Conservation (phyloP, 2,329 filamentous ascomycete species). For the Ascochyta lentis region DNA sequence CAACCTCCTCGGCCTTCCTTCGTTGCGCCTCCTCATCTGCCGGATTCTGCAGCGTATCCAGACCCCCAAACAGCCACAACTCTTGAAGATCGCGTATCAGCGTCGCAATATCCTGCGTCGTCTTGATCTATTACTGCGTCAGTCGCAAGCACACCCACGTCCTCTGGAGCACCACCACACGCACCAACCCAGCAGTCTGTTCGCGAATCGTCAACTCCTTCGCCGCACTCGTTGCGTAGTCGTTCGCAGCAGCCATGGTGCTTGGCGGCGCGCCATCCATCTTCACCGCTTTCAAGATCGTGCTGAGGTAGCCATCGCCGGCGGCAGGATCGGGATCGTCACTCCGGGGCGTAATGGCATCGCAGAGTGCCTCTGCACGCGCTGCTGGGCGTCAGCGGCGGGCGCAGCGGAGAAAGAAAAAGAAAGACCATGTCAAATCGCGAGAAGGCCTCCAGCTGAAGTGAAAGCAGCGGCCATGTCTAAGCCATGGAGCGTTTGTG, state of each 20-base stretch:
- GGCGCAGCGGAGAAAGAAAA: too few relatives aligned
- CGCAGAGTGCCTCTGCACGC: slow-evolving; percentile 50
- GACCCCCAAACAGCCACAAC: slow-evolving; percentile 70
- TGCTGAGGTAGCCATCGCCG: slow-evolving; percentile 54
- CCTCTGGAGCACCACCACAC: slow-evolving; percentile 13
- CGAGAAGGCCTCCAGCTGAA: background rate
- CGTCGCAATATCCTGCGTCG: slow-evolving; percentile 67
- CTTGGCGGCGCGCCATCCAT: slow-evolving; percentile 53
- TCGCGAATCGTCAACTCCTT: slow-evolving; percentile 65
- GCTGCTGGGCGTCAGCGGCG: slow-evolving; percentile 28
- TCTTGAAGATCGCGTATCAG: slow-evolving; percentile 70
- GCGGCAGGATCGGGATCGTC: slow-evolving; percentile 41
- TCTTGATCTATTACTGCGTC: slow-evolving; percentile 55
- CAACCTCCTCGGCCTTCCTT: slow-evolving; percentile 23
- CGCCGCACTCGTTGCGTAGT: slow-evolving; percentile 63
- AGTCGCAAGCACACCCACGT: background rate
- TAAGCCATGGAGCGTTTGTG: background rate
- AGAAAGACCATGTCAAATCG: too few relatives aligned
- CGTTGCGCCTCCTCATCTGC: slow-evolving; percentile 33
- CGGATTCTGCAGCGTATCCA: slow-evolving; percentile 59
- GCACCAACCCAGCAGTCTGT: slow-evolving; percentile 64
- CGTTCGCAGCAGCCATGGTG: slow-evolving; percentile 47
- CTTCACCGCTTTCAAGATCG: slow-evolving; percentile 61
- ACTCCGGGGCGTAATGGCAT: slow-evolving; percentile 54
- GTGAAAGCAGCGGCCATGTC: background rate